Conservation (phyloP, 2,329 filamentous ascomycete genomes). For the Alternaria triticimaculans region DNA sequence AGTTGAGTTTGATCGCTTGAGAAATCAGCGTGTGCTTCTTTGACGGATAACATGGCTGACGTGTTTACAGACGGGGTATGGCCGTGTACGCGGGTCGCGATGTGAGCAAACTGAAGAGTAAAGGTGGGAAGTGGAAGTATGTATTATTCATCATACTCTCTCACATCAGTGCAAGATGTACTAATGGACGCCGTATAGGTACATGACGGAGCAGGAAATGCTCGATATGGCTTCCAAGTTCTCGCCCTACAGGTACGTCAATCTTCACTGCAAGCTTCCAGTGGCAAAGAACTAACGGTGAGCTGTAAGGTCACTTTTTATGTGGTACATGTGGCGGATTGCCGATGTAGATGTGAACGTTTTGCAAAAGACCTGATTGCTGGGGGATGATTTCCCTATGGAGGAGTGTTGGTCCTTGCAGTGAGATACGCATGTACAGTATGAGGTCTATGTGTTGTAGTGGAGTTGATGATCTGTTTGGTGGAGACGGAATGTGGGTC, state of each 20-base stretch:
- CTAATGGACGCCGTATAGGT: slow-evolving; percentile 49
- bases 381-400: background rate
- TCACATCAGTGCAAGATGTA: background rate
- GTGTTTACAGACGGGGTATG: slow-evolving; percentile 72
- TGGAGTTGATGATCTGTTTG: background rate
- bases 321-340: slow-evolving; percentile 98
- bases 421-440: background rate
- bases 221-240: slow-evolving; percentile 79
- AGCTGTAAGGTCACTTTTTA: slow-evolving; percentile 75
- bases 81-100: slow-evolving; percentile 84
- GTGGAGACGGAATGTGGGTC: background rate
- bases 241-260: slow-evolving; percentile 73
- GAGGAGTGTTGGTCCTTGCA: background rate
- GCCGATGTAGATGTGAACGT: slow-evolving; percentile 75
- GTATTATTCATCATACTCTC: slow-evolving; percentile 3
- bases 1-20: slow-evolving; percentile 37
- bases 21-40: background rate
- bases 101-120: slow-evolving; percentile 80
- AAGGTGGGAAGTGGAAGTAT: slow-evolving; percentile 84
- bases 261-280: slow-evolving; percentile 12
- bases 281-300: slow-evolving; percentile 3
- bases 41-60: background rate
- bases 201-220: slow-evolving; percentile 96
- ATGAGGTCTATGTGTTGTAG: background rate
- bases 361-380: slow-evolving; percentile 40